These are phyloP conservation scores for Lentithecium fluviatile DNA, from an alignment of 495 filamentous ascomycete species.

Conservation along the genomic window DNA sequence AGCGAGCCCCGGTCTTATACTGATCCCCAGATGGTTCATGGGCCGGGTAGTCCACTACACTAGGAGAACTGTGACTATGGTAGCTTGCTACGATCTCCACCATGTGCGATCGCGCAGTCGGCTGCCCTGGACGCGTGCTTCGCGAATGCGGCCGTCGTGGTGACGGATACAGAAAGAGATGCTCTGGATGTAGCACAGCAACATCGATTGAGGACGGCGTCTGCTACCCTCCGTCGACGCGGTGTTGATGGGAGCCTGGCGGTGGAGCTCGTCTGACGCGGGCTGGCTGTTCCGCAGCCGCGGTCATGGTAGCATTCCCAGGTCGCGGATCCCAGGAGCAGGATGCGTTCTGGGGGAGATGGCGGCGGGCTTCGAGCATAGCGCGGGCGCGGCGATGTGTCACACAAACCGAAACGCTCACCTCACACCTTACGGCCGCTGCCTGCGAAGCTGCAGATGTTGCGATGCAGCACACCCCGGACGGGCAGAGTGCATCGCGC, in stretches of 20 bases:
- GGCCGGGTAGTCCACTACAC: too few relatives aligned
- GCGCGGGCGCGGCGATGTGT: conserved; percentile 24
- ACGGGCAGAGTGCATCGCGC: background rate
- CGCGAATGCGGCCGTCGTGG: conserved; percentile 25
- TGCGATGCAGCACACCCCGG: too few relatives aligned
- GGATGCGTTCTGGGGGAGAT: background rate
- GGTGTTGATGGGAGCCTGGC: background rate
- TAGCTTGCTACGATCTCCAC: conserved; percentile 31
- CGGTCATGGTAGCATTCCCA: conserved; percentile 35
- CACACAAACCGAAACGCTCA: conserved; percentile 13
- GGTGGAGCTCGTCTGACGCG: conserved; percentile 22
- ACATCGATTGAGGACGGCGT: conserved; percentile 8
- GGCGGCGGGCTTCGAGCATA: conserved; percentile 15
- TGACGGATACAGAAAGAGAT: conserved; percentile 29
- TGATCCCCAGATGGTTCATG: background rate
- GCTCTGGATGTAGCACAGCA: conserved; percentile 25
- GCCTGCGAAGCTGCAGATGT: background rate
- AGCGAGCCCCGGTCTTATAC: conserved; percentile 35
- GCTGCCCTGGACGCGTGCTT: conserved; percentile 4
- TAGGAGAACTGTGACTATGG: too few relatives aligned
- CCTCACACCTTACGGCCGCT: background rate
- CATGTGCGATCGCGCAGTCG: conserved; percentile 17
- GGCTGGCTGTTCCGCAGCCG: conserved; percentile 35
- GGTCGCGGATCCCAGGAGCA: conserved; percentile 34
- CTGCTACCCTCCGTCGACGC: conserved; percentile 21